Evolutionary conservation across 495 filamentous ascomycete species (phyloP), one percentile per base, ranked within the genome.

Genomic region (Sporormia fimetaria): DNA sequence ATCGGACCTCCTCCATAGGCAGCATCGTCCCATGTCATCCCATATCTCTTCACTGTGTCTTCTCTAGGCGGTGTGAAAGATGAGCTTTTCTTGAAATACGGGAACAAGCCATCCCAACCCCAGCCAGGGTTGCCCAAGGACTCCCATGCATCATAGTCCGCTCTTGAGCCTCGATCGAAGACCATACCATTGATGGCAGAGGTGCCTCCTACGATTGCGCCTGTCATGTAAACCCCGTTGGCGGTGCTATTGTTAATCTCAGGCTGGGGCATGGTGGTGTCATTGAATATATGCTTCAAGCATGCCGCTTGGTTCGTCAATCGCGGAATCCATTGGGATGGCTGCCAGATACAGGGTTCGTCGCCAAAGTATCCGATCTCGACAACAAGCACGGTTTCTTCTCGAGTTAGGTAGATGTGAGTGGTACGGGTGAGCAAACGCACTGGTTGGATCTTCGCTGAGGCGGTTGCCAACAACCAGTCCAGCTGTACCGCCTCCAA

Each of bases 1-100:
- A 68, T 46, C 4, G 63, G 65, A 20, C 47, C 52, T 9, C 42
- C 38, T 1, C 65, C 67, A 17, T 61, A 63, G 14, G 60, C 54
- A 4, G 55, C 40, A 9, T 51, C 49, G 42, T 67, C 62, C 37
- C 56, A 67, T 8, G 66, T 61, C 26, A 65, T 39, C 15, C 37
- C 33, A 24, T 23, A 51, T 34, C 37, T 40, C 18, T 28, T 17
- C 20, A 25, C 26, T 8, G 6, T 12, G 27, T 37, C 40, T 9
- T 18, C n/a, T 2, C 11, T 14, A 2, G 47, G 47, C 5, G 15
- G 16, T 2, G 11, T 31, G 17, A 50, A 40, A 2, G 7, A 35
- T 6, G 35, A 26, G 29, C 40, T 50, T 24, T 51, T 48, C 34
- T 42, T 44, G 33, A 52, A 52, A 46, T 48, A 52, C 11, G 29